phyloP scores from a whole-genome alignment of 345 rosid genomes.

The Aethionema arabicum region DNA sequence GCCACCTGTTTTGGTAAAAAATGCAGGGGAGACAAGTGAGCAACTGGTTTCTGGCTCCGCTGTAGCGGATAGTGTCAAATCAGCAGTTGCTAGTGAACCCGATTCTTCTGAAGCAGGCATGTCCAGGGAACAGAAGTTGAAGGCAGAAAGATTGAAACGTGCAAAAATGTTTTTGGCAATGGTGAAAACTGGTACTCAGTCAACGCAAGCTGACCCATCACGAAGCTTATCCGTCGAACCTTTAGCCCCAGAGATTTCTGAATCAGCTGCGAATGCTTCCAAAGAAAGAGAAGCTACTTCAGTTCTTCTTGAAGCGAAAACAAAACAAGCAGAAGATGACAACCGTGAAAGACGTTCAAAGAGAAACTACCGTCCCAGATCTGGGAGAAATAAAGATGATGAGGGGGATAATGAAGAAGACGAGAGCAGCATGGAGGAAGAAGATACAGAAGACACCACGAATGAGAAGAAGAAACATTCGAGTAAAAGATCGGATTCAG shows the following conservation, averaged over 20 bases:
- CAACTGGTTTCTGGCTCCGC: conserved; percentile 43
- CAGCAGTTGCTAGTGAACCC: conserved; percentile 61
- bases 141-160: conserved; percentile 91
- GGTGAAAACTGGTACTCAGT: conserved; percentile 60
- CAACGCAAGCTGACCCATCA: conserved; percentile 47
- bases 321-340: conserved; percentile 48
- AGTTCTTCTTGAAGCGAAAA: conserved; percentile 41
- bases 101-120: conserved; percentile 69
- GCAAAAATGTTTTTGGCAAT: conserved; percentile 90
- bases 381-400: conserved; percentile 43
- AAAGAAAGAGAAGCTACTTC: conserved; percentile 57
- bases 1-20: conserved; percentile 35
- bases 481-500: conserved; percentile 49
- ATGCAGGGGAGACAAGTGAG: conserved; percentile 31
- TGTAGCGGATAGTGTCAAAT: conserved; percentile 46
- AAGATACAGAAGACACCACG: conserved; percentile 40
- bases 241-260: conserved; percentile 47
- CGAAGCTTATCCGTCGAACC: conserved; percentile 58
- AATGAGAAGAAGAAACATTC: conserved; percentile 45
- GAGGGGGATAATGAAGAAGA: conserved; percentile 44
- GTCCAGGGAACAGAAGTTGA: conserved; percentile 74
- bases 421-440: conserved; percentile 43
- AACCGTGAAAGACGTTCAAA: conserved; percentile 55
- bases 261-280: conserved; percentile 40
- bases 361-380: conserved; percentile 73